Evolutionary conservation across 306 rosid genomes (phyloP).

Genomic region (Trifolium dubium): DNA sequence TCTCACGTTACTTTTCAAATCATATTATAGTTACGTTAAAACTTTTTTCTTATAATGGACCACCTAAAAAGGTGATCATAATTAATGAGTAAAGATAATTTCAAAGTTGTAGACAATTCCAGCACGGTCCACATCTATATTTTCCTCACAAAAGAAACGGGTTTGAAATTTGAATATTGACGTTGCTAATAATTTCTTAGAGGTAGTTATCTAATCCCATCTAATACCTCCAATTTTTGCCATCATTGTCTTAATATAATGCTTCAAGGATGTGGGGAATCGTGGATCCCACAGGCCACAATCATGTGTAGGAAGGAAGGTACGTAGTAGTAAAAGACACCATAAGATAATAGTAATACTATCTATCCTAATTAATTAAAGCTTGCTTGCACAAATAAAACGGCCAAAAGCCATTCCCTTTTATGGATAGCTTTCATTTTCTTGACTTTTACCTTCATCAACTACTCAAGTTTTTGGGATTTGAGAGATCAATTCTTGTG

Average conservation of each 20-base stretch:
- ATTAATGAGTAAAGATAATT: conserved; percentile 42
- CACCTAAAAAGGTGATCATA: conserved; percentile 30
- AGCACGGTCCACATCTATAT: conserved; percentile 32
- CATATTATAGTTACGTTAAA: too few relatives aligned
- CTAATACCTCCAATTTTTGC: conserved; percentile 45
- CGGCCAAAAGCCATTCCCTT: conserved; percentile 9
- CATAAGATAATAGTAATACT: neutral
- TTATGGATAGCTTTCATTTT: conserved; percentile 53
- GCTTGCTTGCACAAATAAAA: conserved; percentile 21
- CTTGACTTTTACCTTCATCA: conserved; percentile 53
- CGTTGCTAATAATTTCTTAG: conserved; percentile 32
- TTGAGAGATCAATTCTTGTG: conserved; percentile 35
- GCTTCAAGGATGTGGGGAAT: conserved; percentile 38
- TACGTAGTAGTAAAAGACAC: conserved; percentile 9
- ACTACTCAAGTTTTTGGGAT: conserved; percentile 34
- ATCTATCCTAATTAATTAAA: neutral
- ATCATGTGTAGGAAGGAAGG: conserved; percentile 43
- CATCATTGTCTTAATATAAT: conserved; percentile 39
- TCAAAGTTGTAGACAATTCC: conserved; percentile 37
- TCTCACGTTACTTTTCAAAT: too few relatives aligned
- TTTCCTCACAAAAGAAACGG: conserved; percentile 30
- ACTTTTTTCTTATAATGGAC: conserved; percentile 35
- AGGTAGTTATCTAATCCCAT: conserved; percentile 33
- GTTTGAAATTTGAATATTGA: conserved; percentile 24
- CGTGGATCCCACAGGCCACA: conserved; percentile 42